phyloP scores from a whole-genome alignment of 2,329 filamentous ascomycete genomes.

The Calonectria montana region DNA sequence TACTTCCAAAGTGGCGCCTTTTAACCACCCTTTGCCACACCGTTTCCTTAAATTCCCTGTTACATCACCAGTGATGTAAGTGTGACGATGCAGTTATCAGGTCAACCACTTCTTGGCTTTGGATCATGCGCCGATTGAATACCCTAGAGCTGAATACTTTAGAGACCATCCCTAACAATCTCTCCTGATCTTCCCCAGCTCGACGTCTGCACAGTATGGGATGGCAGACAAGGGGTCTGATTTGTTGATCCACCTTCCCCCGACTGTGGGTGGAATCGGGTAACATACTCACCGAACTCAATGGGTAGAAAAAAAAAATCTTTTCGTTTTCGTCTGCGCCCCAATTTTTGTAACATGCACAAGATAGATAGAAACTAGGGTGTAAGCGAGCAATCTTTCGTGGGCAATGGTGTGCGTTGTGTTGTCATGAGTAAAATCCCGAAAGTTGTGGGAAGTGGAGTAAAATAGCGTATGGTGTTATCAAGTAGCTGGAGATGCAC shows the following conservation, averaged over 20 bases:
- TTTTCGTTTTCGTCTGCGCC: background rate
- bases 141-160: background rate
- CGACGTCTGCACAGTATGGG: background rate
- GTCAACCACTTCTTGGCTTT: too few species aligned
- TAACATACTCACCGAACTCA: background rate
- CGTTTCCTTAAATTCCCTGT: background rate
- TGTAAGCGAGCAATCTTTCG: background rate
- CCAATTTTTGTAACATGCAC: background rate
- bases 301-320: too few species aligned
- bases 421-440: background rate
- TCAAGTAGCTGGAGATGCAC: background rate
- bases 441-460: background rate
- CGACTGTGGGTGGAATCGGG: background rate
- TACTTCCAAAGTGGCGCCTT: background rate
- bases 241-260: background rate
- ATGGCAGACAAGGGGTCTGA: background rate
- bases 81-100: too few species aligned
- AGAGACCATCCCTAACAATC: background rate
- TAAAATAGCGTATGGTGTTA: background rate
- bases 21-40: background rate
- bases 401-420: background rate
- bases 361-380: background rate
- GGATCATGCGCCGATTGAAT: too few species aligned
- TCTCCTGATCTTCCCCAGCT: background rate
- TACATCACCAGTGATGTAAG: too few species aligned